These are phyloP conservation scores for Diddensiella santjacobensis DNA, from an alignment of 805 yeast genomes.

Conservation along the genomic window DNA sequence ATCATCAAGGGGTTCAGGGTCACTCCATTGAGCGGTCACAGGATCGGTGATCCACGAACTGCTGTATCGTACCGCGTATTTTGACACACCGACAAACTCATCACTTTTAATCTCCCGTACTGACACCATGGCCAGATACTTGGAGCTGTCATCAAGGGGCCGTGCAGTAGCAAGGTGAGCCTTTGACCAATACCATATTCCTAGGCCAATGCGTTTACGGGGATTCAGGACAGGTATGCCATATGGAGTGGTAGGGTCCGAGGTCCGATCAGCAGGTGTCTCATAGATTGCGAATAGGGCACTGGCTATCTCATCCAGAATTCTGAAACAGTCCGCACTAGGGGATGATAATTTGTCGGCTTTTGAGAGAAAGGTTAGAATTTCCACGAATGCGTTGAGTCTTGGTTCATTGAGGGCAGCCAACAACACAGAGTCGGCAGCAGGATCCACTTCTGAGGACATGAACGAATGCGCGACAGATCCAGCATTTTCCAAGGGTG, in stretches of 20 bases:
- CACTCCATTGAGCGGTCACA: conserved; percentile 14
- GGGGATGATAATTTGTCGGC: conserved; percentile 35
- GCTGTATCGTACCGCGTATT: conserved; percentile 17
- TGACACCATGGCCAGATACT: conserved; percentile 23
- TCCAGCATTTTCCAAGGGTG: conserved; percentile 22
- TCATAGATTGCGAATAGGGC: conserved; percentile 24
- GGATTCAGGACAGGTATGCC: conserved; percentile 34
- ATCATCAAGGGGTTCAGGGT: conserved; percentile 20
- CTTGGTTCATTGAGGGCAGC: conserved; percentile 29
- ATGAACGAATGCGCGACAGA: conserved; percentile 24
- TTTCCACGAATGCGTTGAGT: conserved; percentile 32
- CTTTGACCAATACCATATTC: conserved; percentile 31
- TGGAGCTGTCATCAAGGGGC: conserved; percentile 5
- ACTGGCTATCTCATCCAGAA: conserved; percentile 30
- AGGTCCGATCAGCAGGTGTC: background rate
- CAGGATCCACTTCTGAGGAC: conserved; percentile 22
- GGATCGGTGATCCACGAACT: conserved; percentile 24
- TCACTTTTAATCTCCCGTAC: conserved; percentile 22
- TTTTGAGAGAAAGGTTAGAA: conserved; percentile 32
- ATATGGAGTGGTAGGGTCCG: conserved; percentile 18
- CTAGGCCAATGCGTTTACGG: conserved; percentile 30
- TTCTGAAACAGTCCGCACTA: conserved; percentile 34
- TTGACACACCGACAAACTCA: conserved; percentile 14
- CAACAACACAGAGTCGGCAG: conserved; percentile 27
- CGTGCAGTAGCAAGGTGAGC: too few species aligned